A percentile compares a stretch with the other conserved stretches of the same genome.
These are phyloP conservation scores for Pseudopithomyces chartarum DNA, from an alignment of 2,329 filamentous ascomycete species.

Conservation along the genomic window DNA sequence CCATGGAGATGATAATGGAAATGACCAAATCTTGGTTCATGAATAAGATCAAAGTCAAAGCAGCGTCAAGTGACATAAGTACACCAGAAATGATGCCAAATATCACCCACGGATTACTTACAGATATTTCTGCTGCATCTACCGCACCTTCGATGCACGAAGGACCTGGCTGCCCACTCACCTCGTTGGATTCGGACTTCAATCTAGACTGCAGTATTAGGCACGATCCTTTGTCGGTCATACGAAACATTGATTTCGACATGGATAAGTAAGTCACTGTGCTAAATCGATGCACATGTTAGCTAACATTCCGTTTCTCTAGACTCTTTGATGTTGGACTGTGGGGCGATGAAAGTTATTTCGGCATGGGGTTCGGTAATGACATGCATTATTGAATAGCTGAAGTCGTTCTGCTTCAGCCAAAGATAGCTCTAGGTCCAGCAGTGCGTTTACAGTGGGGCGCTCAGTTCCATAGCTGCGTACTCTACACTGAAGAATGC, in stretches of 20 bases:
- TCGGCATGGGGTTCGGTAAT: conserved; percentile 35
- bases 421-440: too few species aligned
- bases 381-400: conserved; percentile 7
- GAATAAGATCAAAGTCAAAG: conserved; percentile 23
- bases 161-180: background rate
- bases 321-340: conserved; percentile 39
- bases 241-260: conserved; percentile 35
- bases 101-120: background rate
- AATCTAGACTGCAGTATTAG: conserved; percentile 7
- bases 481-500: too few species aligned
- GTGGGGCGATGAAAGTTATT: conserved; percentile 35
- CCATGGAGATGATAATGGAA: conserved; percentile 37
- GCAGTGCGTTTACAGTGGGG: too few species aligned
- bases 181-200: background rate
- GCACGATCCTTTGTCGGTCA: conserved; percentile 27
- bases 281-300: background rate
- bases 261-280: conserved; percentile 27
- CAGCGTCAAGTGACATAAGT: conserved; percentile 1
- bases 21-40: conserved; percentile 37
- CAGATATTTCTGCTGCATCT: background rate
- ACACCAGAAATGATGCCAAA: conserved; percentile 14
- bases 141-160: background rate
- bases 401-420: background rate
- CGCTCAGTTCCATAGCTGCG: too few species aligned
- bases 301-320: background rate